Percentiles rank a stretch among this genome's conserved stretches.
Evolutionary conservation across 148 eudicot species (phyloP).

Genomic region (Camellia sinensis): DNA sequence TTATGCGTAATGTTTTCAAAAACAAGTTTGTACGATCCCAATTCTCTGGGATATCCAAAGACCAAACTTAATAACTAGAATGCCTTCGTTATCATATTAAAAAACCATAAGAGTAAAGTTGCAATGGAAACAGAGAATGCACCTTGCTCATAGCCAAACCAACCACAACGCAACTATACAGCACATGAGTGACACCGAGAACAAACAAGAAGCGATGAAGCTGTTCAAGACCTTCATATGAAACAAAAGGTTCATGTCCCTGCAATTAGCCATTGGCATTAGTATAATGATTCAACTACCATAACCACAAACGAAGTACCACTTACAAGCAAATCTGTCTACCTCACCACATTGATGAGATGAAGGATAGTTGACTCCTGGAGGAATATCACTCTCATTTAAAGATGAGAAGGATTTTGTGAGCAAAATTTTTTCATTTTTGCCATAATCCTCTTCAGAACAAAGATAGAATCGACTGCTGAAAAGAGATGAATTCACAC

Average conservation of each 20-base stretch:
- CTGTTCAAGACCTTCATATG: constrained; percentile 95
- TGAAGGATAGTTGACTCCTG: constrained; percentile 40
- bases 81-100: background rate
- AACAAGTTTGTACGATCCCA: background rate
- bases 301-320: background rate
- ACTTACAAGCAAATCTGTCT: constrained; percentile 14
- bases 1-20: background rate
- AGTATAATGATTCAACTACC: background rate
- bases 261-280: constrained; percentile 25
- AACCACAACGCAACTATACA: constrained; percentile 80
- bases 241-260: constrained; percentile 97
- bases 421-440: constrained; percentile 25
- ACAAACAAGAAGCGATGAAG: constrained; percentile 96
- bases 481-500: constrained; percentile 90
- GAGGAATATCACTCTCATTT: constrained; percentile 58
- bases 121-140: constrained; percentile 12
- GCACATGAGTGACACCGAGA: constrained; percentile 91
- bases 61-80: background rate
- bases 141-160: constrained; percentile 96
- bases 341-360: constrained; percentile 71
- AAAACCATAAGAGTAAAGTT: background rate
- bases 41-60: background rate
- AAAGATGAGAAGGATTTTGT: constrained; percentile 29
- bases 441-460: constrained; percentile 64
- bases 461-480: constrained; percentile 75